Percentiles rank a stretch among this genome's conserved stretches.
phyloP scores from a whole-genome alignment of 805 yeast genomes.

The Kluyveromyces dobzhanskii region DNA sequence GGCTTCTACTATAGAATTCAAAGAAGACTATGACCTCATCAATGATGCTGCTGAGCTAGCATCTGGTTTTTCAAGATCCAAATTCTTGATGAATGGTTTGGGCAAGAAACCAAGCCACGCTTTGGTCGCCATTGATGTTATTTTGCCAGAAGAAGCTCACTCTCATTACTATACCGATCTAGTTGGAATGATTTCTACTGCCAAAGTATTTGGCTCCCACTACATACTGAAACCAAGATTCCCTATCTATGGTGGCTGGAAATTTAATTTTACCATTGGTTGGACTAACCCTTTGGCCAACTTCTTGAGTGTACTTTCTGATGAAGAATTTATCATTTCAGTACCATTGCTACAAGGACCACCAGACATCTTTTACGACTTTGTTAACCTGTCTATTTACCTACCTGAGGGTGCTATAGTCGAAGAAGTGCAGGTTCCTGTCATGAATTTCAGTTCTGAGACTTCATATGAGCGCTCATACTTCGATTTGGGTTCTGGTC shows the following conservation, averaged over 20 bases:
- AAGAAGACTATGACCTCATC: slow-evolving; percentile 75
- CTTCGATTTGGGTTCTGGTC: slow-evolving; percentile 72
- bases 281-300: slow-evolving; percentile 61
- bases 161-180: slow-evolving; percentile 78
- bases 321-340: slow-evolving; percentile 46
- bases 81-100: slow-evolving; percentile 53
- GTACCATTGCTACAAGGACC: slow-evolving; percentile 74
- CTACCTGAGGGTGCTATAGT: slow-evolving; percentile 82
- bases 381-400: slow-evolving; percentile 50
- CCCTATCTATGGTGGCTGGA: slow-evolving; percentile 97
- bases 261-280: slow-evolving; percentile 91
- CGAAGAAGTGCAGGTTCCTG: slow-evolving; percentile 48
- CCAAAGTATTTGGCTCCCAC: slow-evolving; percentile 31
- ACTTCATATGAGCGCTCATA: slow-evolving; percentile 40
- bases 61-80: slow-evolving; percentile 71
- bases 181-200: slow-evolving; percentile 90
- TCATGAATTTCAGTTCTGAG: slow-evolving; percentile 24
- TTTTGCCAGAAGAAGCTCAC: slow-evolving; percentile 41
- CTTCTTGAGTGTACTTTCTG: slow-evolving; percentile 38
- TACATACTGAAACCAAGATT: slow-evolving; percentile 73
- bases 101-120: slow-evolving; percentile 49
- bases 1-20: slow-evolving; percentile 63
- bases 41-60: slow-evolving; percentile 67
- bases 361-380: slow-evolving; percentile 56
- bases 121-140: slow-evolving; percentile 51